phyloP scores from a whole-genome alignment of 2,329 filamentous ascomycete genomes.

The Neospermospora avenae region DNA sequence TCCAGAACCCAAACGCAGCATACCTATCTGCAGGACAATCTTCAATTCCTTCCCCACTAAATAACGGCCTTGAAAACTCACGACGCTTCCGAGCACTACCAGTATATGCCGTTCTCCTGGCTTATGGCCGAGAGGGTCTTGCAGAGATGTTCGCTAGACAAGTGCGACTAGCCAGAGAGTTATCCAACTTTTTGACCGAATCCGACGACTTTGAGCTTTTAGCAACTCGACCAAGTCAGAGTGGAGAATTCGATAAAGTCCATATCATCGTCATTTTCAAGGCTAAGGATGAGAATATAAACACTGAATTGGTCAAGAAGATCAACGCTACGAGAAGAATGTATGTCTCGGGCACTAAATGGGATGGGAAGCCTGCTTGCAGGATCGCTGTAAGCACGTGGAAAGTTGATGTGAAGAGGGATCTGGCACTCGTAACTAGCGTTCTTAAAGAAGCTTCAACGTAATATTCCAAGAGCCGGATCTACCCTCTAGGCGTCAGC shows the following conservation, averaged over 20 bases:
- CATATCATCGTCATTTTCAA: slow-evolving; percentile 73
- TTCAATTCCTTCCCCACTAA: slow-evolving; percentile 72
- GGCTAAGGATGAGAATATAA: slow-evolving; percentile 62
- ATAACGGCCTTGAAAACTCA: slow-evolving; percentile 88
- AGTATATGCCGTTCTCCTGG: slow-evolving; percentile 74
- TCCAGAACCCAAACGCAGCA: slow-evolving; percentile 80
- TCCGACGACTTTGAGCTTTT: slow-evolving; percentile 65
- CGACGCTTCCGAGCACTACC: slow-evolving; percentile 88
- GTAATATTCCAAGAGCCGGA: background rate
- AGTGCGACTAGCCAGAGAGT: slow-evolving; percentile 63
- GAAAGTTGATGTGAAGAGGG: slow-evolving; percentile 67
- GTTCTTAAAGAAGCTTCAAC: slow-evolving; percentile 47
- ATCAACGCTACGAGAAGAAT: slow-evolving; percentile 74
- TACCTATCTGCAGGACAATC: slow-evolving; percentile 58
- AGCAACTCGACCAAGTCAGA: slow-evolving; percentile 39
- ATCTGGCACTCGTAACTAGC: slow-evolving; percentile 60
- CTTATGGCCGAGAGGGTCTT: slow-evolving; percentile 70
- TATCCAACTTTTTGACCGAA: slow-evolving; percentile 61
- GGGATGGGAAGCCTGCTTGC: slow-evolving; percentile 70
- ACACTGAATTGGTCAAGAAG: slow-evolving; percentile 60
- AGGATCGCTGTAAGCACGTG: slow-evolving; percentile 87
- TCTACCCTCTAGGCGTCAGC: background rate
- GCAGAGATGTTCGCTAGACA: slow-evolving; percentile 68
- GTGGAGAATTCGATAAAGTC: slow-evolving; percentile 31
- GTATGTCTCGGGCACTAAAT: slow-evolving; percentile 79